Evolutionary conservation across 306 rosid species (phyloP), one percentile per base, ranked within the genome.

Genomic region (Prunus mira): DNA sequence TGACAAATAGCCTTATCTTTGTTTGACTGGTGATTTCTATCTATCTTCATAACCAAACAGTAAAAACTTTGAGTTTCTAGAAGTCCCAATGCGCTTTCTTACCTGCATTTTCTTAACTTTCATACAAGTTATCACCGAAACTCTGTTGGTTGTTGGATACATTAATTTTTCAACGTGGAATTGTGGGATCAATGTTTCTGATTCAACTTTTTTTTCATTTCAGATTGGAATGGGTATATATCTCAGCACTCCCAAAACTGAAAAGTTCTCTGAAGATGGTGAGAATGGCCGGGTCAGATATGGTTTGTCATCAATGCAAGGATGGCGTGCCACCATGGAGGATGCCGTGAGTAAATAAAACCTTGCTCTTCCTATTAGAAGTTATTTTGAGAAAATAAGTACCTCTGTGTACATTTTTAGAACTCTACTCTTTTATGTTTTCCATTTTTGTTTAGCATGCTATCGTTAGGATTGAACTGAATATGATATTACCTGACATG

Each of bases 251-350:
- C 99, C 99, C 52, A 95, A 90, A 86, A 92, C 97, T 65, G 99
- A 95, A 5, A 95, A 95, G 80, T 79, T 80, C 80, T 92, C 97
- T 66, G 97, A 92, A 75, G 97, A 95, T 81, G 99, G 99, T 49
- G 96, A 84, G 63, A 92, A 84, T 81, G 84, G 69, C 32, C 9
- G 74, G 69, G 91, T 92, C 73, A 82, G 91, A 87, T 92, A 84
- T 84, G 99, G 99, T 72, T 79, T 92, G 72, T 92, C 99, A 2
- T 95, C 97, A 63, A 95, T 95, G 99, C 99, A 95, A 89, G 99
- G 99, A 30, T 95, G 99, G 99, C 99, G 99, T 27, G 88, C 97
- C 60, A 62, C 96, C 80, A 95, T 95, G 99, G 99, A 95, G 90
- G 99, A 95, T 87, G 97, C 99, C 60, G 98, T 95, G 76, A 89